Conservation (phyloP, 352 stramenopile genomes). For the Phytophthora litchii region DNA sequence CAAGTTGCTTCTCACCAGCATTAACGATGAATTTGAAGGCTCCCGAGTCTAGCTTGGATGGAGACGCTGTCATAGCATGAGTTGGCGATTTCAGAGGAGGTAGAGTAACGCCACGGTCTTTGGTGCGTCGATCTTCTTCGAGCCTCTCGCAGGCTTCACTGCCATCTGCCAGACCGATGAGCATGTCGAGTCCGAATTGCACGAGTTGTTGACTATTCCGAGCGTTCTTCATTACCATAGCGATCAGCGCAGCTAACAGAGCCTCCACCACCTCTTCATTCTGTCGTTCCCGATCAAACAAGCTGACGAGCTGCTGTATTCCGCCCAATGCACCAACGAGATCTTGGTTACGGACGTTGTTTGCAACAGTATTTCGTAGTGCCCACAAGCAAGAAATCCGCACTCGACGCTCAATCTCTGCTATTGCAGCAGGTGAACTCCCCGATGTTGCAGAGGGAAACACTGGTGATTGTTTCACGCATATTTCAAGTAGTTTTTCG, state of each 20-base stretch:
- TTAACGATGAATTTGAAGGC: neutral
- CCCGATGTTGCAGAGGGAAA: slow-evolving; percentile 33
- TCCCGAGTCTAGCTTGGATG: slow-evolving; percentile 5
- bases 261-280: slow-evolving; percentile 67
- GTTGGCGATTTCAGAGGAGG: slow-evolving; percentile 17
- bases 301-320: slow-evolving; percentile 48
- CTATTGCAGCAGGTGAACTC: slow-evolving; percentile 14
- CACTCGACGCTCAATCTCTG: slow-evolving; percentile 38
- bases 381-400: slow-evolving; percentile 73
- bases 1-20: slow-evolving; percentile 21
- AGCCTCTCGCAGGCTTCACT: slow-evolving; percentile 26
- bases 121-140: slow-evolving; percentile 39
- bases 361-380: slow-evolving; percentile 57
- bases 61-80: slow-evolving; percentile 7
- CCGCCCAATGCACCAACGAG: slow-evolving; percentile 58
- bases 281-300: slow-evolving; percentile 51
- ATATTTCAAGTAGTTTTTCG: slow-evolving; percentile 62
- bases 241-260: slow-evolving; percentile 56
- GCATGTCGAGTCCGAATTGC: slow-evolving; percentile 60
- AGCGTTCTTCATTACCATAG: slow-evolving; percentile 59
- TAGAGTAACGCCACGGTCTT: slow-evolving; percentile 17
- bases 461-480: slow-evolving; percentile 47
- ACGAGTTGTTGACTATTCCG: slow-evolving; percentile 75
- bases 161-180: slow-evolving; percentile 56
- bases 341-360: slow-evolving; percentile 71